A percentile compares a stretch with the other conserved stretches of the same genome.
Conservation (phyloP, 2,329 filamentous ascomycete genomes). For the Exophiala viscosa region DNA sequence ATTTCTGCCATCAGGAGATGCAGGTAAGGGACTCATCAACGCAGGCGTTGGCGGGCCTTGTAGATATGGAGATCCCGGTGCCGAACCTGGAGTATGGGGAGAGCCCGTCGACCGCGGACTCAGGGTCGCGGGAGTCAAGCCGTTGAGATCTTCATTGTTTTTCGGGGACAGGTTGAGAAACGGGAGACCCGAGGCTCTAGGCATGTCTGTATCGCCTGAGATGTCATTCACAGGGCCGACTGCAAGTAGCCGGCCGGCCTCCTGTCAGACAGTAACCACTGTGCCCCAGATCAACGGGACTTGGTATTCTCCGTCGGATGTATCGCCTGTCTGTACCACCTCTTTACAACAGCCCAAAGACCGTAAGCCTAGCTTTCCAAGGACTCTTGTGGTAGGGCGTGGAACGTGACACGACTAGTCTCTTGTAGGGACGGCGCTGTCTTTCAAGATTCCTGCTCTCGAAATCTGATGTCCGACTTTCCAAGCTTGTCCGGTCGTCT, state of each 20-base stretch:
- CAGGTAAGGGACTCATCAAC: slow-evolving; percentile 16
- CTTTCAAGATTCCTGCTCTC: neutral
- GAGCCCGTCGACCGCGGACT: slow-evolving; percentile 27
- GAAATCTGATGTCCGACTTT: neutral
- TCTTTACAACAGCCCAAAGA: slow-evolving; percentile 11
- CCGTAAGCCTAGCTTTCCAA: slow-evolving; percentile 3
- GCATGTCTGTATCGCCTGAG: slow-evolving; percentile 24
- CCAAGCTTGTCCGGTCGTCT: neutral
- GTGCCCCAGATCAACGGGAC: slow-evolving; percentile 19
- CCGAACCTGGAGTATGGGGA: slow-evolving; percentile 22
- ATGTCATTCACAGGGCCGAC: slow-evolving; percentile 23
- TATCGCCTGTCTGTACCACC: slow-evolving; percentile 18
- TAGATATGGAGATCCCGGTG: slow-evolving; percentile 21
- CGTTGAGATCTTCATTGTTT: slow-evolving; percentile 24
- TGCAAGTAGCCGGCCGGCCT: slow-evolving; percentile 25
- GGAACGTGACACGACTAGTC: too few relatives aligned
- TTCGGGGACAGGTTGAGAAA: slow-evolving; percentile 25
- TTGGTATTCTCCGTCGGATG: slow-evolving; percentile 12
- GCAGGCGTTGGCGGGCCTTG: slow-evolving; percentile 13
- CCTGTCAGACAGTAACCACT: slow-evolving; percentile 12
- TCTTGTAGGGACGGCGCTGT: neutral
- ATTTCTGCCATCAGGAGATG: slow-evolving; percentile 7
- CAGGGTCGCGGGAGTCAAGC: slow-evolving; percentile 21
- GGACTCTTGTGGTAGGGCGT: too few relatives aligned
- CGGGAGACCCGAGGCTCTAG: slow-evolving; percentile 26